Evolutionary conservation across 306 rosid genomes (phyloP), one percentile per base, ranked within the genome.

Genomic region (Spatholobus suberectus): DNA sequence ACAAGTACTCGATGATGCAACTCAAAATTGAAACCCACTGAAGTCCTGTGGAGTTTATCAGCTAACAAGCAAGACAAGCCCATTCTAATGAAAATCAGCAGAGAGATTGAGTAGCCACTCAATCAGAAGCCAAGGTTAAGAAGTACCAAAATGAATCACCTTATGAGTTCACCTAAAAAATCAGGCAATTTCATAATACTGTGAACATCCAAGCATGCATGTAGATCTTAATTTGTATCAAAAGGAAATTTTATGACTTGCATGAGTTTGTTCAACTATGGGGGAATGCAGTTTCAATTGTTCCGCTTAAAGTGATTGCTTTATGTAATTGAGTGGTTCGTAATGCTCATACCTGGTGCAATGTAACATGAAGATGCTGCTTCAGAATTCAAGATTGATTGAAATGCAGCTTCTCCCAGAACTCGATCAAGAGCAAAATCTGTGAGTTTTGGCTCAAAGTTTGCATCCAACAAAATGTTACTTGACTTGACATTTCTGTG

Each of bases 361-460:
- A 78, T 90, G 81, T 92, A 96, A 81, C 99, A 94, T 4, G 99
- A 94, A 74, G 85, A 84, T 46, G 93, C 81, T 74, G 96, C 90
- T 87, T 91, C 98, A n/a, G 93, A 90, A 77, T 88, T 91, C 77
- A 94, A 47, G 18, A 87, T 90, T 54, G 95, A 91, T 52, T 89
- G 94, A 89, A 94, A 96, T 77, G 93, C 89, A 59, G 94, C 81
- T 65, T 94, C 97, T 82, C 99, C 99, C 52, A 94, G 78, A 10
- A 96, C 89, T 34, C 89, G 82, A 83, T 96, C 90, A 47, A 94
- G 97, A 81, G 96, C 91, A 54, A 94, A 91, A 91, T 96, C 98
- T 11, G 97, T 84, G 75, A 96, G 84, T 79, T 96, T 96, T n/a
- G 99, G 98, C 73, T 87, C 96, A 69, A 92, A 88, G 78, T 91